Base-by-base conservation (phyloP, 2,329 filamentous ascomycete species). In the Mariannaea elegans region DNA sequence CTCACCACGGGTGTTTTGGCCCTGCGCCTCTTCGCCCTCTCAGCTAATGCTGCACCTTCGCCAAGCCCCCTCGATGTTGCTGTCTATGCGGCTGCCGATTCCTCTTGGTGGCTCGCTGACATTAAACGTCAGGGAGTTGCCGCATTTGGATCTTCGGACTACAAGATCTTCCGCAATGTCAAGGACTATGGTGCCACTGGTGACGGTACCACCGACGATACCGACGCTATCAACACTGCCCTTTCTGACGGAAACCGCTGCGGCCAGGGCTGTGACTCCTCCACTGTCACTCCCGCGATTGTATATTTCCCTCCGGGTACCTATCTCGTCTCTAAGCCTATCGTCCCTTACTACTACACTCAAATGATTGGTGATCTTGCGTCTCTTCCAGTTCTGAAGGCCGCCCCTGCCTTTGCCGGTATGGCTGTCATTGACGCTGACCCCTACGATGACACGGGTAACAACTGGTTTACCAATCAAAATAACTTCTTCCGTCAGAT, bases 221-320 rank as follows among this genome's bases (percentile, higher is more conserved):
- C 94, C 0, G 88, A 78, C 1, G 92, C 94, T 56, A 97, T 98
- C 84, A 97, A 97, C 80, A 76, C 80, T 38, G 93, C 93, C 65
- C 90, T 97, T 70, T 82, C 86, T 5, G 85, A 87, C n/a, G 92
- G 93, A 24, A 82, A 84, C 69, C 91, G 94, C 41, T 98, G 94
- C 73, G 93, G 92, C 36, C 74, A 86, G 64, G 87, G 87, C 63
- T 98, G 94, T 73, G 91, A 95, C 73, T 97, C 93, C 2, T 87
- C 86, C 29, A 98, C 94, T 3, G 85, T 86, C n/a, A 87, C 88
- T 1, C 94, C 94, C 0, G 94, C 92, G 23, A 80, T 98, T 13
- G 87, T 98, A 52, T 98, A 97, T 81, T 97, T 98, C 81, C 94
- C 93, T 36, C 82, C 92, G 10, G 94, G 94, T 65, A 96, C 88